Percentiles rank a stretch among this genome's conserved stretches.
Evolutionary conservation across 768 basidiomycete species (phyloP).

Genomic region (Mycena galopus): DNA sequence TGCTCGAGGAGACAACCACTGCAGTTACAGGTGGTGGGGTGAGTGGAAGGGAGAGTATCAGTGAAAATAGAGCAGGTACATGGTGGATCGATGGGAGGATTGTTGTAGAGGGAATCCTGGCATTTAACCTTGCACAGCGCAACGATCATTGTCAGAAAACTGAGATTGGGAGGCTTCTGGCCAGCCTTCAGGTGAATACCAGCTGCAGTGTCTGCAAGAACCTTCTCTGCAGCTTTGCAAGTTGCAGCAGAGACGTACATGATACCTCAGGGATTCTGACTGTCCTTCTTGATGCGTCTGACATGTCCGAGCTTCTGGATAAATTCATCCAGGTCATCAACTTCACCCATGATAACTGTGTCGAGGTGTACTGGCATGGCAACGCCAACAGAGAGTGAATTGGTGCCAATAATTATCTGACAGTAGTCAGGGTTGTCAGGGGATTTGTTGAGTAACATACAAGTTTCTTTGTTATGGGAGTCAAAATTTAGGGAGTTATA

Average conservation of each 20-base stretch:
- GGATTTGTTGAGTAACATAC: background rate
- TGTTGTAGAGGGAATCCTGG: background rate
- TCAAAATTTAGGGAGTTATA: conserved; percentile 10
- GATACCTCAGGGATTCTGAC: background rate
- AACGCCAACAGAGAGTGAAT: conserved; percentile 3
- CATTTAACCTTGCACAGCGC: background rate
- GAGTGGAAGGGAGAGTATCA: background rate
- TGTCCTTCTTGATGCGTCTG: background rate
- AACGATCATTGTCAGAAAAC: background rate
- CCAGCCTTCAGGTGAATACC: background rate
- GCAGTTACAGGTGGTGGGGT: background rate
- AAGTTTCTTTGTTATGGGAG: background rate
- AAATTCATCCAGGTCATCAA: background rate
- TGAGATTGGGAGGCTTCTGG: background rate
- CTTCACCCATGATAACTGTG: background rate
- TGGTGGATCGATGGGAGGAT: background rate
- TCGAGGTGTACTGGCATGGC: background rate
- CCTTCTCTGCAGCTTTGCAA: background rate
- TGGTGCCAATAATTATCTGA: conserved; percentile 6
- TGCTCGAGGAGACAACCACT: background rate
- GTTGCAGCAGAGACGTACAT: background rate
- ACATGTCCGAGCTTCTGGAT: background rate
- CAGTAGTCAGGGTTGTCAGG: background rate
- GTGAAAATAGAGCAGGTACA: background rate
- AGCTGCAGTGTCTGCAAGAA: background rate